Base-by-base conservation (phyloP, 805 yeast species). In the Cyberlindnera maritima region DNA sequence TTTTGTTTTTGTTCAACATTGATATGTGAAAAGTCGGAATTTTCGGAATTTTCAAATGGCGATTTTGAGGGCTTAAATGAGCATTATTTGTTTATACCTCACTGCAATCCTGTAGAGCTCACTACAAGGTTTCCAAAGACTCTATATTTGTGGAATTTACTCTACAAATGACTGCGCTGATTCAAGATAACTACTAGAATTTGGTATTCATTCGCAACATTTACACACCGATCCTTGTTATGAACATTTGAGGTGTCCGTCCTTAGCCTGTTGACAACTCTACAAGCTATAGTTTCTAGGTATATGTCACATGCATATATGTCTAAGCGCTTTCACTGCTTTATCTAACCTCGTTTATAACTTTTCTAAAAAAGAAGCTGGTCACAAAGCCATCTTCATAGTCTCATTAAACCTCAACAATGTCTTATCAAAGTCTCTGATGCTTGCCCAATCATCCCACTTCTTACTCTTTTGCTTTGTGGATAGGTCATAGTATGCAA, bases 371-470 rank as follows among this genome's bases (percentile, higher is more conserved):
- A 21, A 21, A 5, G 25, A 21, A 21, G 10, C 29, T 4, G 6
- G 3, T 43, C 26, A 48, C n/a, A 48, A 23, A n/a, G 29, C 26
- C 49, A 51, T 41, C 11, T 41, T 35, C 40, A 39, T 21, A 7
- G 51, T 39, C 20, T 54, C 53, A 29, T 54, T 51, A n/a, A 54
- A 36, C 34, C 46, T 48, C 46, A 54, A 32, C 29, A 54, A 9
- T 1, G 46, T 41, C 20, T 28, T 44, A 38, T 54, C 57, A 43
- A 39, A 52, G 26, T 54, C 47, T 26, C 47, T 39, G 21, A 48
- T 34, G 17, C 49, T 41, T 1, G 2, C 29, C 31, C 48, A 44
- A 13, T 38, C 35, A n/a, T 41, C 41, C 44, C 43, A 46, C 13
- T 38, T 41, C 39, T 45, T 50, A 26, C 18, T 7, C 13, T 8